Evolutionary conservation across 2,329 filamentous ascomycete species (phyloP).

Genomic region (Monilinia laxa): DNA sequence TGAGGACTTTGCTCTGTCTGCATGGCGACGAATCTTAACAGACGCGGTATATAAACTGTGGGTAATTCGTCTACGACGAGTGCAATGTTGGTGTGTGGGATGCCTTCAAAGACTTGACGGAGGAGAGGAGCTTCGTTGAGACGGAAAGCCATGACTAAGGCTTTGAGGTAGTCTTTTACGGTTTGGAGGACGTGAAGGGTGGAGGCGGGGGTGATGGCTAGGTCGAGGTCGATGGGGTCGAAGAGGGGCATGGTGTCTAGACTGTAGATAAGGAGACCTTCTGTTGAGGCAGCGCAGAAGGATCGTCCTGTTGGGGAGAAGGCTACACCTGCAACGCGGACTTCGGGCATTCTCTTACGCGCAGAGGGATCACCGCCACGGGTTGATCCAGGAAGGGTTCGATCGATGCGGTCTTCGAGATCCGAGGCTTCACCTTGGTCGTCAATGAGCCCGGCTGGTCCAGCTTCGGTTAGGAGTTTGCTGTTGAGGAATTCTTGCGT

Average conservation of each 20-base stretch:
- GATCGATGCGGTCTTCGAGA: conserved; percentile 78
- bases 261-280: conserved; percentile 91
- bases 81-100: conserved; percentile 71
- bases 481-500: conserved; percentile 98
- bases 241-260: conserved; percentile 82
- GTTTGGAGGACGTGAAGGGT: conserved; percentile 67
- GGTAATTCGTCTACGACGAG: conserved; percentile 80
- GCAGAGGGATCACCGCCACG: conserved; percentile 79
- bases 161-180: conserved; percentile 82
- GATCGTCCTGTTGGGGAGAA: conserved; percentile 87
- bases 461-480: conserved; percentile 85
- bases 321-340: conserved; percentile 78
- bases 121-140: conserved; percentile 84
- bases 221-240: conserved; percentile 93
- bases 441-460: conserved; percentile 80
- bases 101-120: conserved; percentile 79
- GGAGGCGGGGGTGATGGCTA: conserved; percentile 86
- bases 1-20: conserved; percentile 89
- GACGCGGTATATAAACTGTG: conserved; percentile 77
- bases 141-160: conserved; percentile 94
- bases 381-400: conserved; percentile 78
- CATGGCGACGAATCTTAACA: conserved; percentile 83
- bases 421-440: conserved; percentile 86
- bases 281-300: conserved; percentile 93
- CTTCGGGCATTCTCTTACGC: conserved; percentile 73